Evolutionary conservation across 495 filamentous ascomycete species (phyloP), one percentile per base, ranked within the genome.

Genomic region (Penicillium waksmanii): DNA sequence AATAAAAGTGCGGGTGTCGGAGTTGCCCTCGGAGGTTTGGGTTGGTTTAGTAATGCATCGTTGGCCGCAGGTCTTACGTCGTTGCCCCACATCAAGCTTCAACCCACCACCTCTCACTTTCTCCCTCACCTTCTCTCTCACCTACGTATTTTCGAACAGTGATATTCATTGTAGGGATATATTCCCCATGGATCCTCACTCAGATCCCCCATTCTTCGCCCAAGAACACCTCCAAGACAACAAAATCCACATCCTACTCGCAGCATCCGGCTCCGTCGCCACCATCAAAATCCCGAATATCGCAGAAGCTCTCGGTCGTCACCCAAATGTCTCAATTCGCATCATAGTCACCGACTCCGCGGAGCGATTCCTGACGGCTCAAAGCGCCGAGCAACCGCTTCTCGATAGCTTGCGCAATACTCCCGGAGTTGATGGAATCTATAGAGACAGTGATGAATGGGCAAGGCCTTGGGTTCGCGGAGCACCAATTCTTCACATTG

Each of bases 271-370:
- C 38, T 87, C 84, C 18, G 92, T 97, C 36, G 94, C 93, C 48
- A 92, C 92, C 9, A 95, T 97, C 74, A 97, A 97, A 66, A 82
- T 97, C 27, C 90, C 90, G 6, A 79, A 82, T 55, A 92, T 97
- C 54, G 69, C 89, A 50, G 55, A 76, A 11, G 73, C 85, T 1
- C 81, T 97, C 6, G 75, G 80, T 52, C 57, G 68, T n/a, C 62
- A 70, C 34, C 62, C 43, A 8, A 80, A 82, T 58, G 81, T 96
- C 42, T 88, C 88, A 31, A 89, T 97, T 69, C 89, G 90, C 34
- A 77, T 97, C 55, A 74, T 97, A 60, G 77, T 97, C 46, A 94
- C 91, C 19, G 72, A 81, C 15, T 84, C 87, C 12, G 89, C 94
- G 1, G 74, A 80, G 40, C 76, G 84, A 5, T 97, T 96, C 69